phyloP scores from a whole-genome alignment of 2,329 filamentous ascomycete genomes.

The Ascosphaera apis region DNA sequence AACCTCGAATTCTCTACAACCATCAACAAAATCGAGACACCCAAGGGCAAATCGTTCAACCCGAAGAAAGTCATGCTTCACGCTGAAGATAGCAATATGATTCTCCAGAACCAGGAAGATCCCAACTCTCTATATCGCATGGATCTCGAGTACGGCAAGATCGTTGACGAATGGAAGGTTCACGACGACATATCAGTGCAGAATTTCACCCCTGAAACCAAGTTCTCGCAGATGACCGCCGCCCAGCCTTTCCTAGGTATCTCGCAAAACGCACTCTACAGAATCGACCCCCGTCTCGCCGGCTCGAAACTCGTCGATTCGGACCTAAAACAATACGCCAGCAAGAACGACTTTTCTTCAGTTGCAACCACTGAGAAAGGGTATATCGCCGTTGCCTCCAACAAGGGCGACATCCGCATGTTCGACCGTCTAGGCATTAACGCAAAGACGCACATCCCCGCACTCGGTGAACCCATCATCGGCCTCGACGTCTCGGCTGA shows the following conservation, averaged over 20 bases:
- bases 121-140: slow-evolving; percentile 87
- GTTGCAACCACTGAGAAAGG: slow-evolving; percentile 89
- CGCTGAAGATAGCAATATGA: slow-evolving; percentile 70
- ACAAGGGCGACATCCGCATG: slow-evolving; percentile 91
- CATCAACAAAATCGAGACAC: slow-evolving; percentile 85
- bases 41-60: slow-evolving; percentile 65
- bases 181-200: slow-evolving; percentile 88
- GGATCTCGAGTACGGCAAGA: slow-evolving; percentile 94
- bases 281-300: slow-evolving; percentile 70
- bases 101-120: slow-evolving; percentile 59
- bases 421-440: slow-evolving; percentile 94
- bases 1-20: slow-evolving; percentile 90
- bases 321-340: slow-evolving; percentile 83
- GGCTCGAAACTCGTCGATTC: slow-evolving; percentile 84
- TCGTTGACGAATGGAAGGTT: slow-evolving; percentile 96
- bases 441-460: slow-evolving; percentile 90
- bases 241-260: slow-evolving; percentile 91
- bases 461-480: slow-evolving; percentile 81
- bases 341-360: slow-evolving; percentile 93
- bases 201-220: slow-evolving; percentile 82
- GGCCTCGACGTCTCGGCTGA: slow-evolving; percentile 90
- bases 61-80: slow-evolving; percentile 96
- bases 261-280: slow-evolving; percentile 78
- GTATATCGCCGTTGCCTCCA: slow-evolving; percentile 87
- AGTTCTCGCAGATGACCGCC: slow-evolving; percentile 91